Percentiles rank a stretch among this genome's conserved stretches.
phyloP scores from a whole-genome alignment of 2,329 filamentous ascomycete genomes.

The Blastomyces silverae region DNA sequence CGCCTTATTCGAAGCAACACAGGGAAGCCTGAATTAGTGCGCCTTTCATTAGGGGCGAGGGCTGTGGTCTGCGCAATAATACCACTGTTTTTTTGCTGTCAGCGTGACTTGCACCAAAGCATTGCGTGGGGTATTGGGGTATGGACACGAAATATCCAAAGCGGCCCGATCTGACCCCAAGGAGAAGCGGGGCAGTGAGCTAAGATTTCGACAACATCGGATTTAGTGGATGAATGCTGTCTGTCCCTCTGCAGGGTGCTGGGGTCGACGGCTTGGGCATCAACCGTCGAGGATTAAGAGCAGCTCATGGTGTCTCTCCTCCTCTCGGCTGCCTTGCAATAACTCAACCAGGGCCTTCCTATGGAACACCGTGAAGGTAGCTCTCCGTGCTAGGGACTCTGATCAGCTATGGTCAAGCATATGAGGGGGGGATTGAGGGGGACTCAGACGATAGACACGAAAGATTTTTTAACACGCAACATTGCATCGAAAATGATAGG shows the following conservation, averaged over 20 bases:
- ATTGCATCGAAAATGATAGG: slow-evolving; percentile 5
- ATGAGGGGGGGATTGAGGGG: neutral
- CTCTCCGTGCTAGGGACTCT: neutral
- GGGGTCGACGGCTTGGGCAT: slow-evolving; percentile 19
- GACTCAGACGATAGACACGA: neutral
- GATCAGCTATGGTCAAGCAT: slow-evolving; percentile 3
- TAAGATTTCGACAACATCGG: slow-evolving; percentile 4
- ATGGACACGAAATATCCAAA: neutral
- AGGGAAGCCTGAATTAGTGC: neutral
- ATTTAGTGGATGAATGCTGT: slow-evolving; percentile 12
- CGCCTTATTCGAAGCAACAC: slow-evolving; percentile 9
- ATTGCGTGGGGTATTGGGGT: slow-evolving; percentile 9
- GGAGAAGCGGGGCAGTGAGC: slow-evolving; percentile 15
- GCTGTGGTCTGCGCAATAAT: neutral
- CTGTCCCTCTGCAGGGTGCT: slow-evolving; percentile 13
- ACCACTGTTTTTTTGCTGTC: neutral
- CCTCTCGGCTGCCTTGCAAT: slow-evolving; percentile 4
- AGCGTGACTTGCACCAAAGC: slow-evolving; percentile 8
- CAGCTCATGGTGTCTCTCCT: slow-evolving; percentile 10
- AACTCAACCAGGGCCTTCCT: neutral
- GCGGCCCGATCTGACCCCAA: slow-evolving; percentile 19
- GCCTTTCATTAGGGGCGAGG: slow-evolving; percentile 8
- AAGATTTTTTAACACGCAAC: slow-evolving; percentile 4
- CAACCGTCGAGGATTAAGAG: slow-evolving; percentile 17
- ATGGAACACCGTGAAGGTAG: neutral